Percentiles rank a stretch among this genome's conserved stretches.
These are phyloP conservation scores for Colletotrichum spaethianum DNA, from an alignment of 2,329 filamentous ascomycete genomes.

Conservation along the genomic window DNA sequence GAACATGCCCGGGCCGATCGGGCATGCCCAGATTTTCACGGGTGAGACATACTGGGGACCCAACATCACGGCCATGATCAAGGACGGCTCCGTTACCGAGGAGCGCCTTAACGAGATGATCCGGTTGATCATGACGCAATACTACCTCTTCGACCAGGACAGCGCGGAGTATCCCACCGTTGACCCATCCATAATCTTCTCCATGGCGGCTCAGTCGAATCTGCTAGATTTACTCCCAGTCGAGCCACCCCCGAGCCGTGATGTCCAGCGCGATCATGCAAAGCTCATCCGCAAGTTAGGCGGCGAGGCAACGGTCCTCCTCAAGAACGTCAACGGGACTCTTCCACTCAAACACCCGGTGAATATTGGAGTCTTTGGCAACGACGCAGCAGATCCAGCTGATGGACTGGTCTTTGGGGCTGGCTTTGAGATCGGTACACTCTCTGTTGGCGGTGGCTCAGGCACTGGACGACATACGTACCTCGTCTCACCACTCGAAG, in stretches of 20 bases:
- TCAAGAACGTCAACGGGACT: slow-evolving; percentile 73
- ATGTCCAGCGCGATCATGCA: slow-evolving; percentile 71
- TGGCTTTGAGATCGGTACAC: slow-evolving; percentile 72
- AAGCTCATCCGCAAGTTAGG: slow-evolving; percentile 70
- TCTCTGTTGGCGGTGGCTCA: slow-evolving; percentile 79
- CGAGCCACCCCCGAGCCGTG: slow-evolving; percentile 63
- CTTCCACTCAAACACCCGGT: slow-evolving; percentile 70
- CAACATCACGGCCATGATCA: slow-evolving; percentile 68
- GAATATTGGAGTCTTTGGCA: slow-evolving; percentile 74
- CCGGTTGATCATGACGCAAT: slow-evolving; percentile 73
- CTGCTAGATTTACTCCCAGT: slow-evolving; percentile 17
- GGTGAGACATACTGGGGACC: slow-evolving; percentile 76
- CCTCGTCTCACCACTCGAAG: slow-evolving; percentile 75
- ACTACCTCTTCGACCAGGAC: slow-evolving; percentile 71
- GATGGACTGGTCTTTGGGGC: slow-evolving; percentile 46
- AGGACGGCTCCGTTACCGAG: slow-evolving; percentile 69
- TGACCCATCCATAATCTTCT: slow-evolving; percentile 31
- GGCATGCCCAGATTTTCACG: slow-evolving; percentile 54
- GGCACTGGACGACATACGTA: slow-evolving; percentile 75
- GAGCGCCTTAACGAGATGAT: slow-evolving; percentile 78
- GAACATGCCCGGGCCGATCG: slow-evolving; percentile 78
- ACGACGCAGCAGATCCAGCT: slow-evolving; percentile 68
- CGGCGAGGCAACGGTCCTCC: slow-evolving; percentile 72
- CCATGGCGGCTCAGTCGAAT: slow-evolving; percentile 32
- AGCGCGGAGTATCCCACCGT: slow-evolving; percentile 59